Conservation (phyloP, 2,329 filamentous ascomycete species). For the Epichloe amarillans region DNA sequence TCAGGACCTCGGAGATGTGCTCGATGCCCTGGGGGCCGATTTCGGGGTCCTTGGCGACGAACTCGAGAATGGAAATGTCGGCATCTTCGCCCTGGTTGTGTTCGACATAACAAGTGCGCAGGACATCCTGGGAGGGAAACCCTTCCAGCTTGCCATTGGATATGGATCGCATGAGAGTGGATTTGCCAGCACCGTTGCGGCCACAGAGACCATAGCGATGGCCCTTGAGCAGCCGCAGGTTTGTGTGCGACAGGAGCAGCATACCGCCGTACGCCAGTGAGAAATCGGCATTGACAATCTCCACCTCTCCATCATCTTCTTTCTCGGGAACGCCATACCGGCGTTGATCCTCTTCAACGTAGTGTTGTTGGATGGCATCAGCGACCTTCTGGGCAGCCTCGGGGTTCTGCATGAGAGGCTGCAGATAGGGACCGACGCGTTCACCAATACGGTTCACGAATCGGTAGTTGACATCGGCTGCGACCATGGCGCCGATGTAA, state of each 20-base stretch:
- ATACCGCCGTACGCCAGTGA: conserved; percentile 96
- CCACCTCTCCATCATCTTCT: conserved; percentile 81
- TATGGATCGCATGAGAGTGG: conserved; percentile 96
- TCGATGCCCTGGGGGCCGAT: conserved; percentile 67
- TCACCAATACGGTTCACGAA: conserved; percentile 58
- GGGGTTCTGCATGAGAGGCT: conserved; percentile 50
- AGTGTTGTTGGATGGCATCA: conserved; percentile 62
- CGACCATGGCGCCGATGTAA: conserved; percentile 75
- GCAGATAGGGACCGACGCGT: conserved; percentile 63
- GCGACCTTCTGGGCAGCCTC: conserved; percentile 51
- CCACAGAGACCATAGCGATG: conserved; percentile 96
- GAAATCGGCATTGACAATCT: conserved; percentile 97
- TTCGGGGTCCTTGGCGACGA: conserved; percentile 77
- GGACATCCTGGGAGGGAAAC: conserved; percentile 82
- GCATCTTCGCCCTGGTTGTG: conserved; percentile 98
- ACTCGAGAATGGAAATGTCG: conserved; percentile 89
- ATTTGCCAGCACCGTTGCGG: conserved; percentile 94
- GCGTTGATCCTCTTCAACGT: conserved; percentile 71
- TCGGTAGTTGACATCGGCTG: conserved; percentile 77
- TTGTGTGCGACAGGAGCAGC: conserved; percentile 91
- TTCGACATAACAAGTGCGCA: conserved; percentile 95
- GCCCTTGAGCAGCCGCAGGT: conserved; percentile 84
- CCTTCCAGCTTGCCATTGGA: conserved; percentile 92
- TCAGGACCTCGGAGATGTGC: conserved; percentile 70
- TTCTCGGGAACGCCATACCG: conserved; percentile 75